A percentile compares a stretch with the other conserved stretches of the same genome.
These are phyloP conservation scores for Auriscalpium vulgare DNA, from an alignment of 768 basidiomycete genomes.

Conservation along the genomic window DNA sequence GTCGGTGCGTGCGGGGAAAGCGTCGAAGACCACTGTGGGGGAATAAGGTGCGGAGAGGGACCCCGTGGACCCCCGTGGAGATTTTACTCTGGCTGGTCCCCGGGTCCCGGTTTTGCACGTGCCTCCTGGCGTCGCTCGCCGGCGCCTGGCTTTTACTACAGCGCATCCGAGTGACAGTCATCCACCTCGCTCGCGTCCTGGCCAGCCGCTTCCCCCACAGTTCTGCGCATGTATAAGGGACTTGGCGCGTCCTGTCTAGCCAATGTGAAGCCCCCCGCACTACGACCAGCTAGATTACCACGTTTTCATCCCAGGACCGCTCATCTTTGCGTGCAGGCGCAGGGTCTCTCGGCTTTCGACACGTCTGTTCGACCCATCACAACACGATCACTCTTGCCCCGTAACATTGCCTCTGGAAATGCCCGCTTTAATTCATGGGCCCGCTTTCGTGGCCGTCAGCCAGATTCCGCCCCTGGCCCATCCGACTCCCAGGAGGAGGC, in stretches of 20 bases:
- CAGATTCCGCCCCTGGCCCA: slow-evolving; percentile 12
- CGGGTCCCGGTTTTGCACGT: too few species aligned
- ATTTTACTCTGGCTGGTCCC: too few species aligned
- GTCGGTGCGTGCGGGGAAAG: too few species aligned
- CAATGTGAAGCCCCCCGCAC: slow-evolving; percentile 24
- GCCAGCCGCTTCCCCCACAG: not conserved
- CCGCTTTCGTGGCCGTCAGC: slow-evolving; percentile 15
- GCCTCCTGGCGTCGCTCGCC: too few species aligned
- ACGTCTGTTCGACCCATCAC: not conserved
- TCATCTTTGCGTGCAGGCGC: not conserved
- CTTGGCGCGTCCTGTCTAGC: slow-evolving; percentile 15
- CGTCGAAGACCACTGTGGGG: too few species aligned
- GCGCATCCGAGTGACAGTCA: too few species aligned
- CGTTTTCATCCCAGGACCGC: too few species aligned
- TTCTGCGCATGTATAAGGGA: slow-evolving; percentile 28
- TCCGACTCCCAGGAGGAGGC: slow-evolving; percentile 51
- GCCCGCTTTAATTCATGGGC: slow-evolving; percentile 22
- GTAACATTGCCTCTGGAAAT: not conserved
- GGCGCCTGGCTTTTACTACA: too few species aligned
- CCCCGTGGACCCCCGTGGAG: too few species aligned
- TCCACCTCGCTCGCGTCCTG: too few species aligned
- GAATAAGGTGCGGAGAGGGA: too few species aligned
- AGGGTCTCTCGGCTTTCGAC: not conserved
- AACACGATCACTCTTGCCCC: not conserved
- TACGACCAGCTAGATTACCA: not conserved